Conservation (phyloP, 2,329 filamentous ascomycete genomes). For the Colletotrichum tanaceti region DNA sequence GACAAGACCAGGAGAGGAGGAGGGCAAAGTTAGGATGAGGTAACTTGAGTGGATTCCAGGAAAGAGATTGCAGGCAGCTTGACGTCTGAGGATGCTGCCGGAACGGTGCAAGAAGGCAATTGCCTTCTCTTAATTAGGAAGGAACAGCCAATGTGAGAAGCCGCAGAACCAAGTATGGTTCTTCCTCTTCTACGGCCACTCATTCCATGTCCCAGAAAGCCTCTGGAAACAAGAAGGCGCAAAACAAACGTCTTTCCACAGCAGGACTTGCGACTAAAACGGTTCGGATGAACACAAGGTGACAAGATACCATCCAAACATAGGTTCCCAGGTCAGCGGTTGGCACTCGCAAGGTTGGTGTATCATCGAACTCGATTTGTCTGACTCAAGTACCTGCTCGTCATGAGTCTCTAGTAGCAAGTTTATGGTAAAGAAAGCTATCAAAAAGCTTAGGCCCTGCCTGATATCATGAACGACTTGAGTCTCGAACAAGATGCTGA, state of each 20-base stretch:
- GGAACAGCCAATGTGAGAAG: background rate
- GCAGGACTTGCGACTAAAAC: background rate
- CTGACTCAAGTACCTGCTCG: background rate
- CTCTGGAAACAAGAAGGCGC: background rate
- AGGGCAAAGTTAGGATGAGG: background rate
- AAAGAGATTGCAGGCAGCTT: background rate
- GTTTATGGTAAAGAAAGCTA: background rate
- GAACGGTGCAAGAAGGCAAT: background rate
- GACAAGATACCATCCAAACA: background rate
- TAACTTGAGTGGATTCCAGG: too few relatives aligned
- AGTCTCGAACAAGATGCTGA: background rate
- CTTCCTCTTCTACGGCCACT: background rate
- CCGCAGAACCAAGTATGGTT: background rate
- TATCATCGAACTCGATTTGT: background rate
- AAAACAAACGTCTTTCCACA: background rate
- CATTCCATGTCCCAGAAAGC: background rate
- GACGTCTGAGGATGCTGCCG: background rate
- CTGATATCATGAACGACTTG: too few relatives aligned
- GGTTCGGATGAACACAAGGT: background rate
- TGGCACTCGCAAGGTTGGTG: background rate
- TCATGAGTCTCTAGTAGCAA: background rate
- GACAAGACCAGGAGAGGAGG: background rate
- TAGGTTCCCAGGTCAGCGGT: background rate
- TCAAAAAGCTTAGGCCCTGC: background rate
- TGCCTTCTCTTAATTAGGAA: constrained; percentile 2